These are phyloP conservation scores for Trypanosoma vivax DNA, from an alignment of 208 protist genomes.

Conservation along the genomic window DNA sequence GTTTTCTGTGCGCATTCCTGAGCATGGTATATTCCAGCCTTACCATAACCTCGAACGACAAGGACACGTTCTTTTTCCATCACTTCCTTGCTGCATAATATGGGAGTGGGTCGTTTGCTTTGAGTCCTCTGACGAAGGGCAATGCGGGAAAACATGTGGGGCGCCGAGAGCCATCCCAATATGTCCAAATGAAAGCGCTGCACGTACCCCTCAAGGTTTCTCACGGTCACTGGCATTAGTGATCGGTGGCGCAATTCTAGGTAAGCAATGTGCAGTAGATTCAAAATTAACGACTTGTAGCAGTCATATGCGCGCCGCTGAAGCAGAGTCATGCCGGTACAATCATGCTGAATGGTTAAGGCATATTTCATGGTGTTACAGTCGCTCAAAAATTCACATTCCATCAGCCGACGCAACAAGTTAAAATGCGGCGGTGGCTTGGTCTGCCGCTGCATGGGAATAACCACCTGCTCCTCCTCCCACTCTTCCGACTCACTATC, in stretches of 20 bases:
- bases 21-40: neutral
- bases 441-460: slow-evolving; percentile 36
- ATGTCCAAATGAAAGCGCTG: slow-evolving; percentile 28
- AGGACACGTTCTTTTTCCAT: slow-evolving; percentile 19
- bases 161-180: slow-evolving; percentile 46
- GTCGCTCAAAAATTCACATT: slow-evolving; percentile 40
- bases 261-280: slow-evolving; percentile 68
- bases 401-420: slow-evolving; percentile 46
- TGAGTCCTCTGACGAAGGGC: neutral
- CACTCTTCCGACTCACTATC: slow-evolving; percentile 56
- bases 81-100: slow-evolving; percentile 8
- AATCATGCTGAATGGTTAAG: slow-evolving; percentile 43
- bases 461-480: slow-evolving; percentile 44
- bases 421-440: slow-evolving; percentile 52
- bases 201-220: slow-evolving; percentile 49
- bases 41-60: neutral
- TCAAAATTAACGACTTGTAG: slow-evolving; percentile 60
- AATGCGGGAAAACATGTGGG: slow-evolving; percentile 35
- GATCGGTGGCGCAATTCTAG: slow-evolving; percentile 65
- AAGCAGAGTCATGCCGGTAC: slow-evolving; percentile 58
- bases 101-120: neutral
- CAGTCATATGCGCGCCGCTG: slow-evolving; percentile 70
- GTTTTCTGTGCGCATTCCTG: neutral
- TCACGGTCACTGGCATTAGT: neutral
- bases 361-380: slow-evolving; percentile 40